Conservation (phyloP, 768 basidiomycete species). For the Cyclocybe cylindracea region DNA sequence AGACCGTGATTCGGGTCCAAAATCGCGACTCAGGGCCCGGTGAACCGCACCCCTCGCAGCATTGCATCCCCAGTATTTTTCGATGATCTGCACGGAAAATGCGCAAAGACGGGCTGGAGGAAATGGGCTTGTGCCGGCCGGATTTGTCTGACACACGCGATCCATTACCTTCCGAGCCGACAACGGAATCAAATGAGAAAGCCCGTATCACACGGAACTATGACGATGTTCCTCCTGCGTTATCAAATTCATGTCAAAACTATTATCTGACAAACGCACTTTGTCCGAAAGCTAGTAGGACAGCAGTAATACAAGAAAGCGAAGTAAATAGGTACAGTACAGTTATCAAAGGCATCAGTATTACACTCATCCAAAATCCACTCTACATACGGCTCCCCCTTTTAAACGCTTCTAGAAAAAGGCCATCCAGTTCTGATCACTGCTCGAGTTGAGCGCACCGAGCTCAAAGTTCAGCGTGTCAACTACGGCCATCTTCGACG, state of each 20-base stretch:
- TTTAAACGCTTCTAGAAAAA: constrained; percentile 37
- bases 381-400: neutral
- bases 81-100: too few relatives aligned
- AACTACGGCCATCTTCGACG: constrained; percentile 42
- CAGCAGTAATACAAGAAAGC: neutral
- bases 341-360: neutral
- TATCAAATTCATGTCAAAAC: too few relatives aligned
- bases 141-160: too few relatives aligned
- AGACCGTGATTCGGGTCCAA: too few relatives aligned
- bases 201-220: constrained; percentile 11
- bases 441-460: constrained; percentile 43
- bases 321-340: neutral
- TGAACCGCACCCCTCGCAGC: too few relatives aligned
- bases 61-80: too few relatives aligned
- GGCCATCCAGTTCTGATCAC: constrained; percentile 47
- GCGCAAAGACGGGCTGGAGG: too few relatives aligned
- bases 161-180: too few relatives aligned
- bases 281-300: neutral
- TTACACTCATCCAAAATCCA: neutral
- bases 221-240: constrained; percentile 2
- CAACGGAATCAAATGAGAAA: constrained; percentile 3
- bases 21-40: too few relatives aligned
- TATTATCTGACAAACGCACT: too few relatives aligned
- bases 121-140: too few relatives aligned
- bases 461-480: constrained; percentile 51